Percentiles rank a stretch among this genome's conserved stretches.
Conservation (phyloP, 75 land plant genomes). For the Picea glauca region DNA sequence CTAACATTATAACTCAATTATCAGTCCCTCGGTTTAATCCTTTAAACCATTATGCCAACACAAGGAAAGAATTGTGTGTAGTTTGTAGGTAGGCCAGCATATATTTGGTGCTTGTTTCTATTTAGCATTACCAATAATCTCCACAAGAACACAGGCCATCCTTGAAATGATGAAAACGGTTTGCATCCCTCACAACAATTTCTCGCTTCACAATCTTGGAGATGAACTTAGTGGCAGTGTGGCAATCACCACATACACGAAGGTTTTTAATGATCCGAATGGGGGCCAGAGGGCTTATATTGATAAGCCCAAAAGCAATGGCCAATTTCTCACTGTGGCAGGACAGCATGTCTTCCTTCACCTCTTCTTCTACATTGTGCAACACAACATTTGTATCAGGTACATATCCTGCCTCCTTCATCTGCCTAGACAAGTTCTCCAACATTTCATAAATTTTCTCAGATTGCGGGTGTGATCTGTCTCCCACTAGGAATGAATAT, state of each 20-base stretch:
- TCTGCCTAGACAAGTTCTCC: slow-evolving; percentile 12
- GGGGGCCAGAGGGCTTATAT: slow-evolving; percentile 14
- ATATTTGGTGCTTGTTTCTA: no score
- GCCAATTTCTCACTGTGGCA: slow-evolving; percentile 33
- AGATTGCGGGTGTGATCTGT: slow-evolving; percentile 15
- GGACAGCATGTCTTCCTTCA: slow-evolving; percentile 6
- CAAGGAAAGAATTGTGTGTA: no score
- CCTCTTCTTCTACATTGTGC: slow-evolving; percentile 8
- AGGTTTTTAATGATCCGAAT: slow-evolving; percentile 22
- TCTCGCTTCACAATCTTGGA: slow-evolving; percentile 13
- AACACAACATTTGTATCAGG: slow-evolving; percentile 15
- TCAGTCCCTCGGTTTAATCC: no score
- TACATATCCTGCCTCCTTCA: slow-evolving; percentile 17
- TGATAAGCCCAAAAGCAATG: slow-evolving; percentile 30
- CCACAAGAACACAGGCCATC: slow-evolving; percentile 35
- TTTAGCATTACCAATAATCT: slow-evolving; percentile 14
- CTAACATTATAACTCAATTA: no score
- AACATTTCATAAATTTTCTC: slow-evolving; percentile 11
- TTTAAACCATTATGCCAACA: no score
- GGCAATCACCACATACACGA: slow-evolving; percentile 28
- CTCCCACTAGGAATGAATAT: slow-evolving; percentile 4
- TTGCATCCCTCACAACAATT: slow-evolving; percentile 27
- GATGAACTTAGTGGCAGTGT: slow-evolving; percentile 22
- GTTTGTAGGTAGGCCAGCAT: no score
- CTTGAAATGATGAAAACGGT: slow-evolving; percentile 26